phyloP scores from a whole-genome alignment of 2,329 filamentous ascomycete genomes.

The Alternaria arborescens region DNA sequence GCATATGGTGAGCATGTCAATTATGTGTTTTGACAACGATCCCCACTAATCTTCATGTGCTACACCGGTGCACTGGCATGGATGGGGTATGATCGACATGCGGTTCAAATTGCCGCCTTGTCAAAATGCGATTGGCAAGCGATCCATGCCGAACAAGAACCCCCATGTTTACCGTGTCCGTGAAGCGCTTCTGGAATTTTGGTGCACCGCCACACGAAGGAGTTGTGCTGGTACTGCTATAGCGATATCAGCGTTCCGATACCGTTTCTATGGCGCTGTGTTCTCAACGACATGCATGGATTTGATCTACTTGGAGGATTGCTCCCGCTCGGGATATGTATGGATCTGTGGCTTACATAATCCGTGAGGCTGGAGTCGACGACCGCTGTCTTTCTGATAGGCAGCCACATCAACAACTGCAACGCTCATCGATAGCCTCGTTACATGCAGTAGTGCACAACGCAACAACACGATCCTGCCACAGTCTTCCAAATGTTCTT shows the following conservation, averaged over 20 bases:
- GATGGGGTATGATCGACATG: background rate
- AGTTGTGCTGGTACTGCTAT: background rate
- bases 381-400: slow-evolving; percentile 34
- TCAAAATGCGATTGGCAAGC: background rate
- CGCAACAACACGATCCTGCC: background rate
- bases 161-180: background rate
- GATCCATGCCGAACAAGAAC: slow-evolving; percentile 3
- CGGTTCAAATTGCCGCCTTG: background rate
- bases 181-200: background rate
- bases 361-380: slow-evolving; percentile 15
- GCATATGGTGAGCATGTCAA: background rate
- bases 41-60: background rate
- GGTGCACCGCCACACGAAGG: background rate
- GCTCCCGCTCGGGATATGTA: background rate
- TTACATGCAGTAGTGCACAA: background rate
- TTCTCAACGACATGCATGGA: background rate
- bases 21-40: background rate
- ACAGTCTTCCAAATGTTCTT: slow-evolving; percentile 66
- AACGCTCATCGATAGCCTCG: background rate
- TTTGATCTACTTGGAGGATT: background rate
- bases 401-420: slow-evolving; percentile 22
- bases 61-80: background rate
- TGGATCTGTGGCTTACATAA: slow-evolving; percentile 13
- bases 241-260: background rate
- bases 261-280: background rate